Evolutionary conservation across 352 stramenopile genomes (phyloP), one percentile per base, ranked within the genome.

Genomic region (Pythium pyrilobum): DNA sequence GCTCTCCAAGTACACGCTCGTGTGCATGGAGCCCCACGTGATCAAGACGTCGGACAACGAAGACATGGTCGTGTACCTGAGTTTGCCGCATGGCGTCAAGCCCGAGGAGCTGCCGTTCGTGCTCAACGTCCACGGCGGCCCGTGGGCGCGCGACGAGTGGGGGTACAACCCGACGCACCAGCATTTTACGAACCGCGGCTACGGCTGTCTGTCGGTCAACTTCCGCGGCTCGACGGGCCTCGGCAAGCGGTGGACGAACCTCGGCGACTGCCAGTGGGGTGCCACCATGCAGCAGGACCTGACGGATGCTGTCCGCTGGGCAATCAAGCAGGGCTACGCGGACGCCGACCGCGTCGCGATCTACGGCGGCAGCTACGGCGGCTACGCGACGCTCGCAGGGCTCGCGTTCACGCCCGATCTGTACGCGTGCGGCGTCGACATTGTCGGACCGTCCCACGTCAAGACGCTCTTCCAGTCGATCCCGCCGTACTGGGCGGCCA

Each of bases 341-440:
- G 72, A 90, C 45, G 57, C 57, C 4, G 53, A 63, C 8, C 63
- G 62, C 20, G 36, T 82, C 15, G 69, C 66, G 11, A 79, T 82
- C 66, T 85, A 82, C 44, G 83, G 80, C 34, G 76, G 77, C 10
- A 85, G 66, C 50, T 91, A 89, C 62, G 80, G 83, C 20, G 80
- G 80, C 34, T 91, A 93, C 61, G 76, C 77, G 5, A 75, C 68
- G 41, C 65, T 93, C 5, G 79, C 79, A 9, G 79, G 65, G 0
- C 46, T 92, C 9, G 76, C 81, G 24, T 92, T 92, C 56, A 92
- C 78, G 32, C 81, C 81, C 1, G 81, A 92, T 24, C 33, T 92
- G n/a, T 89, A 85, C 39, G 71, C 67, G 27, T 93, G 80, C 49
- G 82, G 82, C 38, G 71, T 93, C 3, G 80, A 91, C 49, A 80